A percentile compares a stretch with the other conserved stretches of the same genome.
Evolutionary conservation across 495 filamentous ascomycete genomes (phyloP).

Genomic region (Hypoxylon lenormandii): DNA sequence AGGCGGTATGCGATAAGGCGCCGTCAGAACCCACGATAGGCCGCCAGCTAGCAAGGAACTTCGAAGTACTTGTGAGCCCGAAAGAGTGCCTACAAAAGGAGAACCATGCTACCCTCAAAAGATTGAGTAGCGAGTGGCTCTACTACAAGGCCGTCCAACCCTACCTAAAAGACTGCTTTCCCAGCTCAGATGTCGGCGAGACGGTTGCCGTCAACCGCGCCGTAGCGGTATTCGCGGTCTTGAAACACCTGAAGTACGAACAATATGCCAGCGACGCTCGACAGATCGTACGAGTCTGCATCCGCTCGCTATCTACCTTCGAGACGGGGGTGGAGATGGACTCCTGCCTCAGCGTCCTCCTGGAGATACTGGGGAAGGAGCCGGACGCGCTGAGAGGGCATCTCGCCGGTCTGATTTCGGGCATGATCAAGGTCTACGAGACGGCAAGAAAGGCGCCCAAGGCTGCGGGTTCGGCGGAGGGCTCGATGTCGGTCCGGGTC

Average conservation of each 20-base stretch:
- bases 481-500: neutral
- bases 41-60: slow-evolving; percentile 46
- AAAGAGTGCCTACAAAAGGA: slow-evolving; percentile 51
- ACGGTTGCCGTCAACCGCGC: slow-evolving; percentile 35
- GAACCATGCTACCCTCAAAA: slow-evolving; percentile 49
- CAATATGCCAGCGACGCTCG: slow-evolving; percentile 57
- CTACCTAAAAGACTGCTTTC: slow-evolving; percentile 41
- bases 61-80: slow-evolving; percentile 52
- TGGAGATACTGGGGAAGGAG: slow-evolving; percentile 54
- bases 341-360: slow-evolving; percentile 55
- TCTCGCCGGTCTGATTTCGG: slow-evolving; percentile 53
- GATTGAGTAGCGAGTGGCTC: slow-evolving; percentile 43
- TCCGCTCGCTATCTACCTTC: slow-evolving; percentile 52
- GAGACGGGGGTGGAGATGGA: slow-evolving; percentile 45
- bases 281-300: slow-evolving; percentile 53
- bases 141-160: slow-evolving; percentile 39
- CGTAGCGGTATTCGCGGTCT: slow-evolving; percentile 52
- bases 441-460: slow-evolving; percentile 33
- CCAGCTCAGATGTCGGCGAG: slow-evolving; percentile 22
- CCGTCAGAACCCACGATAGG: slow-evolving; percentile 38
- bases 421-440: slow-evolving; percentile 49
- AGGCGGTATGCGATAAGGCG: slow-evolving; percentile 25
- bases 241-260: slow-evolving; percentile 56
- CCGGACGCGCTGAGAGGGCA: slow-evolving; percentile 53
- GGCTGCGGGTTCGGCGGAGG: neutral